Percentiles rank a stretch among this genome's conserved stretches.
phyloP scores from a whole-genome alignment of 2,329 filamentous ascomycete genomes.

The Alternaria sp. region DNA sequence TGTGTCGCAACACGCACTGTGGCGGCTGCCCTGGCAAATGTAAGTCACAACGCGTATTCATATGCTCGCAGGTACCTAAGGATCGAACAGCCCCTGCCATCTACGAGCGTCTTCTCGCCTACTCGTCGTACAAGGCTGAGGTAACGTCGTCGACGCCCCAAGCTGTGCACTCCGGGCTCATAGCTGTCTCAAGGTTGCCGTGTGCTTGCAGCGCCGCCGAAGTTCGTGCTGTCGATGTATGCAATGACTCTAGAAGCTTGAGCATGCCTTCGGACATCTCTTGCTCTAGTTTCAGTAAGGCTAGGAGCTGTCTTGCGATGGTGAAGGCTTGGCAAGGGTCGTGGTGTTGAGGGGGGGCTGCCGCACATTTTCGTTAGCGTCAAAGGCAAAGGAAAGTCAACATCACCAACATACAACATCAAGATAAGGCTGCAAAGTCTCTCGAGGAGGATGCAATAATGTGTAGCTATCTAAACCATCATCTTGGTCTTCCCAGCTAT shows the following conservation, averaged over 20 bases:
- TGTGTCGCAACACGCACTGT: background rate
- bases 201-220: background rate
- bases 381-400: constrained; percentile 3
- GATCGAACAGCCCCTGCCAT: background rate
- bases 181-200: background rate
- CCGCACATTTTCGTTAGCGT: constrained; percentile 16
- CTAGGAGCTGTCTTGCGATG: background rate
- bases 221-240: background rate
- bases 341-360: constrained; percentile 1
- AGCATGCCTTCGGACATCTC: background rate
- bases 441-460: background rate
- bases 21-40: background rate
- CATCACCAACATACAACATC: constrained; percentile 3
- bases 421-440: background rate
- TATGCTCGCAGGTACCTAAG: background rate
- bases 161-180: background rate
- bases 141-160: background rate
- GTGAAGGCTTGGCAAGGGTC: constrained; percentile 5
- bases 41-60: background rate
- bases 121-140: background rate
- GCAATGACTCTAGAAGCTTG: background rate
- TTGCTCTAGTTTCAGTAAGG: background rate
- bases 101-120: background rate
- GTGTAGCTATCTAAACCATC: constrained; percentile 10
- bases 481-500: background rate